A percentile compares a stretch with the other conserved stretches of the same genome.
Evolutionary conservation across 2,329 filamentous ascomycete genomes (phyloP).

Genomic region (Botrytis byssoidea): DNA sequence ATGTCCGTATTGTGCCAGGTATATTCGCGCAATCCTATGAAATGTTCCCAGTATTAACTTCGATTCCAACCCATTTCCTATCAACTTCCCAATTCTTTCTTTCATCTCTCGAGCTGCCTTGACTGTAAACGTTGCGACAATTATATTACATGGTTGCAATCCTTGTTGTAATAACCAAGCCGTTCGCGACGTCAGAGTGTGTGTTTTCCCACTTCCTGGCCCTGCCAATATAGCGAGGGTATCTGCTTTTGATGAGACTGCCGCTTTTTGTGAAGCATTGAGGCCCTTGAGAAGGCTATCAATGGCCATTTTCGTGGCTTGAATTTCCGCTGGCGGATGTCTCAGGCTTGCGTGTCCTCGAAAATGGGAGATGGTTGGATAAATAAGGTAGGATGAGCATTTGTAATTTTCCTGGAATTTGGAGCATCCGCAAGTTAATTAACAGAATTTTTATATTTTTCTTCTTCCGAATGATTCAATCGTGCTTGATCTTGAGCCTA

Average conservation of each 20-base stretch:
- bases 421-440: not conserved
- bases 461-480: not conserved
- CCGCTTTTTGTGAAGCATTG: slow-evolving; percentile 62
- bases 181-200: slow-evolving; percentile 88
- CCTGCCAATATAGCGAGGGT: slow-evolving; percentile 64
- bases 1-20: slow-evolving; percentile 79
- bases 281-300: slow-evolving; percentile 54
- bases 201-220: slow-evolving; percentile 82
- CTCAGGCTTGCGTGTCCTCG: not conserved
- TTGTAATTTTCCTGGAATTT: not conserved
- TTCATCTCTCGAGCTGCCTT: slow-evolving; percentile 96
- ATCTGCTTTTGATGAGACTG: slow-evolving; percentile 60
- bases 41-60: slow-evolving; percentile 89
- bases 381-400: not conserved
- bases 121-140: slow-evolving; percentile 96
- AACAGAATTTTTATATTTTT: not conserved
- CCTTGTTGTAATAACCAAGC: slow-evolving; percentile 79
- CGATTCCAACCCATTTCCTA: slow-evolving; percentile 74
- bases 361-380: not conserved
- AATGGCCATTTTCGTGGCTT: slow-evolving; percentile 30
- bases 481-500: not conserved
- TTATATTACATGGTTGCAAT: slow-evolving; percentile 78
- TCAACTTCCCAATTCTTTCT: slow-evolving; percentile 73
- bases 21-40: slow-evolving; percentile 86
- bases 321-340: not conserved